These are phyloP conservation scores for Cenchrus fungigraminus DNA, from an alignment of 176 grass and related monocot species.

Conservation along the genomic window DNA sequence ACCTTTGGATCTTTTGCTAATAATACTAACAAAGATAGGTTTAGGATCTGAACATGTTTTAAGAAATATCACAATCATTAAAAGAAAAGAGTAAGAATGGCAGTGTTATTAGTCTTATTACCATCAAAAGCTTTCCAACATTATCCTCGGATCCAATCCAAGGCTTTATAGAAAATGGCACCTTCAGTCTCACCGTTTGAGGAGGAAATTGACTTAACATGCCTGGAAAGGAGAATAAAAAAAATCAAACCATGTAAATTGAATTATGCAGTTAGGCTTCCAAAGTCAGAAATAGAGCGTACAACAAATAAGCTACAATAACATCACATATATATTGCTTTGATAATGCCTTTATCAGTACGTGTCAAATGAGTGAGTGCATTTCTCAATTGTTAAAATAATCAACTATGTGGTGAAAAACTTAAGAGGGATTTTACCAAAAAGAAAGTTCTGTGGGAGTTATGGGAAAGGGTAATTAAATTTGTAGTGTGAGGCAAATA, in stretches of 20 bases:
- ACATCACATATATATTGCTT: slow-evolving; percentile 7
- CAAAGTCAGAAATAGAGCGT: neutral
- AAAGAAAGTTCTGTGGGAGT: neutral
- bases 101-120: slow-evolving; percentile 49
- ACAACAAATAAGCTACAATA: neutral
- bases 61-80: neutral
- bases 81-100: slow-evolving; percentile 19
- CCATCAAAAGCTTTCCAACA: slow-evolving; percentile 95
- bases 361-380: neutral
- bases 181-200: slow-evolving; percentile 64
- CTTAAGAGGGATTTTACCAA: slow-evolving; percentile 2
- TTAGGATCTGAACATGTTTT: slow-evolving; percentile 14
- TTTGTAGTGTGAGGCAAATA: slow-evolving; percentile 7
- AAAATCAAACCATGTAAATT: slow-evolving; percentile 4
- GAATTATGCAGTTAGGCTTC: slow-evolving; percentile 8
- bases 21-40: slow-evolving; percentile 21
- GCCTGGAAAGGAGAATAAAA: slow-evolving; percentile 40
- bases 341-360: slow-evolving; percentile 5
- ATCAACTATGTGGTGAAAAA: neutral
- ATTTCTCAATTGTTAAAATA: slow-evolving; percentile 19
- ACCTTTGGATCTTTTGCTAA: slow-evolving; percentile 9
- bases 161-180: slow-evolving; percentile 72
- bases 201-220: slow-evolving; percentile 86
- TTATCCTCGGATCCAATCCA: slow-evolving; percentile 84
- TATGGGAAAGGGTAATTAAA: neutral